phyloP scores from a whole-genome alignment of 345 rosid genomes.

The Aquilaria malaccensis region DNA sequence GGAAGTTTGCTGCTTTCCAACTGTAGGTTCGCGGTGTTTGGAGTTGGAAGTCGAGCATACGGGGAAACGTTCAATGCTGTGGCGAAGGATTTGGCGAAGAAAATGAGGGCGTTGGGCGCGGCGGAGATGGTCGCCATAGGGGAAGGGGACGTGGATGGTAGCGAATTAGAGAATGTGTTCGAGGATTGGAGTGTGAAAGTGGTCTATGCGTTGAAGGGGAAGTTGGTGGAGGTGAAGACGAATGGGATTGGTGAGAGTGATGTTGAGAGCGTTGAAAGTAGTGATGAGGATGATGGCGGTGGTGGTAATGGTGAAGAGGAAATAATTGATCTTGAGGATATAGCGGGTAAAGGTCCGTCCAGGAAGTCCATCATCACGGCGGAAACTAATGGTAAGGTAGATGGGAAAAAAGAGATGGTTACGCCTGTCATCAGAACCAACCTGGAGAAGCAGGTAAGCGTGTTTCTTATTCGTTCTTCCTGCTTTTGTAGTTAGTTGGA shows the following conservation, averaged over 20 bases:
- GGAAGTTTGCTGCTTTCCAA: constrained; percentile 62
- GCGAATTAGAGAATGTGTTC: constrained; percentile 54
- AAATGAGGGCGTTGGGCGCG: constrained; percentile 72
- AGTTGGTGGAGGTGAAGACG: constrained; percentile 23
- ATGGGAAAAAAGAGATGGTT: constrained; percentile 80
- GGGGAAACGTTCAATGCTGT: constrained; percentile 66
- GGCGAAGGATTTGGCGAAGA: constrained; percentile 57
- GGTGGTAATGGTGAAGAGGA: constrained; percentile 25
- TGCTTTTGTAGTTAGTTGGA: too few species aligned
- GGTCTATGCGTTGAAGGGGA: constrained; percentile 46
- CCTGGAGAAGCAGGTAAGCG: constrained; percentile 79
- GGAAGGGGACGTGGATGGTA: constrained; percentile 74
- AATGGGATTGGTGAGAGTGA: constrained; percentile 30
- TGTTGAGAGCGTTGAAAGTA: constrained; percentile 31
- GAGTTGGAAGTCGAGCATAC: constrained; percentile 72
- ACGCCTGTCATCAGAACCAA: constrained; percentile 92
- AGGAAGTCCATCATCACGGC: constrained; percentile 28
- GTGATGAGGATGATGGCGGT: constrained; percentile 26
- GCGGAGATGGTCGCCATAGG: constrained; percentile 51
- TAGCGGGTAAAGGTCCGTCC: constrained; percentile 87
- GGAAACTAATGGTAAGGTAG: constrained; percentile 46
- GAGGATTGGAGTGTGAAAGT: constrained; percentile 57
- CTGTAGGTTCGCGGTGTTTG: constrained; percentile 80
- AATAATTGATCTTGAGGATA: constrained; percentile 86
- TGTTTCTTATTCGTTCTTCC: not conserved